Evolutionary conservation across 1,284 basidiomycete genomes (phyloP).

Genomic region (Porogramme epimiltina): DNA sequence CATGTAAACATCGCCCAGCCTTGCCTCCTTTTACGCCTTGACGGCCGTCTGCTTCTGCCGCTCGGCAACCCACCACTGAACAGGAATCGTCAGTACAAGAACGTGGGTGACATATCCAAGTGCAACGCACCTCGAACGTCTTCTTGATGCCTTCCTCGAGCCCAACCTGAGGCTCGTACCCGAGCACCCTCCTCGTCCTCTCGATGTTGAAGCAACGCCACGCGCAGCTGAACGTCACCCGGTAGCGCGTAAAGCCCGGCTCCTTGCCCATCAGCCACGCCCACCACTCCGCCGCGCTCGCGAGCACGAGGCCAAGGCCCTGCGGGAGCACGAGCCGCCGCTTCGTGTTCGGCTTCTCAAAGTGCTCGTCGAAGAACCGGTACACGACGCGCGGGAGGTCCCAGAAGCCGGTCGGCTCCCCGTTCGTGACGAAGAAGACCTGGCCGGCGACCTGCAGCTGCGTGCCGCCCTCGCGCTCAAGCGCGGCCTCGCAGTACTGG

Average conservation of each 20-base stretch:
- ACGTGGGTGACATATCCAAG: no score
- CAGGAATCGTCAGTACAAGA: background rate
- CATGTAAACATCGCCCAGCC: slow-evolving; percentile 7
- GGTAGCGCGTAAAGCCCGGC: slow-evolving; percentile 88
- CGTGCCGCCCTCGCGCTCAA: slow-evolving; percentile 49
- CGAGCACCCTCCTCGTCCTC: slow-evolving; percentile 88
- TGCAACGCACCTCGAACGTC: slow-evolving; percentile 72
- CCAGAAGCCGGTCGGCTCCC: slow-evolving; percentile 97
- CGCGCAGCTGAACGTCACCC: slow-evolving; percentile 77
- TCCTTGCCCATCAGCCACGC: slow-evolving; percentile 79
- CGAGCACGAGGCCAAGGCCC: slow-evolving; percentile 69
- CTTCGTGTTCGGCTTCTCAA: slow-evolving; percentile 27
- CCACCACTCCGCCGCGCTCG: slow-evolving; percentile 75
- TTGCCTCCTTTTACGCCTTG: slow-evolving; percentile 22
- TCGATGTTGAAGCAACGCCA: slow-evolving; percentile 94
- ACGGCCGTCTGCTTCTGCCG: slow-evolving; percentile 13
- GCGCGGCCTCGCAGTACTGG: slow-evolving; percentile 57
- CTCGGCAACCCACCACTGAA: slow-evolving; percentile 26
- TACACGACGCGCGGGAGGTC: slow-evolving; percentile 90
- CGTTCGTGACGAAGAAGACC: slow-evolving; percentile 97
- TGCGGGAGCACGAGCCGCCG: slow-evolving; percentile 56
- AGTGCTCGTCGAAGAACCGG: slow-evolving; percentile 68
- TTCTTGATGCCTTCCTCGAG: slow-evolving; percentile 86
- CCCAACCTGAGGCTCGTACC: slow-evolving; percentile 91
- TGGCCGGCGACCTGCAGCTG: slow-evolving; percentile 87